phyloP scores from a whole-genome alignment of 2,329 filamentous ascomycete genomes.

The Stagonosporopsis chrysanthemi region DNA sequence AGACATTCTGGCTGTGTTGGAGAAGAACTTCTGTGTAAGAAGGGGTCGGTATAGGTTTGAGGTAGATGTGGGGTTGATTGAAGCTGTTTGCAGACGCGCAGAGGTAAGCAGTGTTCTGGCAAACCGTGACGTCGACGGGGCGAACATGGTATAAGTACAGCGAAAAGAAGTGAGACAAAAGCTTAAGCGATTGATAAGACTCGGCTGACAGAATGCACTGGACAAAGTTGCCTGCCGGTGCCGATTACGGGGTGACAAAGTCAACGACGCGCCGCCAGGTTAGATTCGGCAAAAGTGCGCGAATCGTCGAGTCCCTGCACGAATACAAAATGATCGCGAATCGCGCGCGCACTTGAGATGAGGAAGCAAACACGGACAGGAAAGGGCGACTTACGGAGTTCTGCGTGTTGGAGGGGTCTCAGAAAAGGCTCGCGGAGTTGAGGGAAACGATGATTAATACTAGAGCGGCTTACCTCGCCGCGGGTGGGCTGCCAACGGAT shows the following conservation, averaged over 20 bases:
- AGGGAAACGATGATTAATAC: slow-evolving; percentile 15
- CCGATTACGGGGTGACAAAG: slow-evolving; percentile 39
- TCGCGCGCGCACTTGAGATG: slow-evolving; percentile 6
- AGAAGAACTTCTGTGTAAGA: slow-evolving; percentile 50
- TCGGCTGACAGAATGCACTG: slow-evolving; percentile 45
- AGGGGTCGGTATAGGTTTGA: slow-evolving; percentile 45
- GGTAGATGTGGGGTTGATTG: slow-evolving; percentile 36
- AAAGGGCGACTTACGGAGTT: slow-evolving; percentile 36
- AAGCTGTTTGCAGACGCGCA: slow-evolving; percentile 47
- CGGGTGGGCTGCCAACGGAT: slow-evolving; percentile 28
- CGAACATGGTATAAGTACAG: slow-evolving; percentile 51
- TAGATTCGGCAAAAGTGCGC: slow-evolving; percentile 39
- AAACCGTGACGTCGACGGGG: slow-evolving; percentile 45
- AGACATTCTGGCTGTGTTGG: slow-evolving; percentile 53
- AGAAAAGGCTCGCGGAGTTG: slow-evolving; percentile 23
- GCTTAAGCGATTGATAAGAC: slow-evolving; percentile 46
- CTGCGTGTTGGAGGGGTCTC: slow-evolving; percentile 21
- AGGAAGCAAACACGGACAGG: slow-evolving; percentile 11
- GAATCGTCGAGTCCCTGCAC: slow-evolving; percentile 33
- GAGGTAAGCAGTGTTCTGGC: slow-evolving; percentile 54
- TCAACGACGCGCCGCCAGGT: slow-evolving; percentile 16
- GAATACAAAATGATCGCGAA: slow-evolving; percentile 21
- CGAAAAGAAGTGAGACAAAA: slow-evolving; percentile 29
- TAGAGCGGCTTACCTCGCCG: slow-evolving; percentile 12
- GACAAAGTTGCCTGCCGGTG: slow-evolving; percentile 27